Evolutionary conservation across 495 filamentous ascomycete genomes (phyloP).

Genomic region (Apodospora peruviana): DNA sequence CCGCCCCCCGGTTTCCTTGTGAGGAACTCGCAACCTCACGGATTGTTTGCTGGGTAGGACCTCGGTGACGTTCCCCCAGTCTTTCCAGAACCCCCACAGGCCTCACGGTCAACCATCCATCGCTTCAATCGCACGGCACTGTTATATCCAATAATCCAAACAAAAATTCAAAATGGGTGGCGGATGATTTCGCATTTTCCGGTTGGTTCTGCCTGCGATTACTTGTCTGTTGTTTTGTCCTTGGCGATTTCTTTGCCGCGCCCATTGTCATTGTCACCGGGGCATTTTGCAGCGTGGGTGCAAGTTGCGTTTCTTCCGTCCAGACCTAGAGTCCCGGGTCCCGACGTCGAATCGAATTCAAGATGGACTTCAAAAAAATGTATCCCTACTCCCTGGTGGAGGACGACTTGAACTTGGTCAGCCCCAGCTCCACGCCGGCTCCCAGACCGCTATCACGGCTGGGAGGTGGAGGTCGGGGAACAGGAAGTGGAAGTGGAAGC

Average conservation of each 20-base stretch:
- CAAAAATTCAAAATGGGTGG: slow-evolving; percentile 35
- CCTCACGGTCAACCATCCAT: slow-evolving; percentile 9
- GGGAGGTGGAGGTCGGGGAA: slow-evolving; percentile 3
- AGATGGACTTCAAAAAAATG: slow-evolving; percentile 27
- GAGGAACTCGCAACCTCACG: too few species aligned
- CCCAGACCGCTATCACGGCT: slow-evolving; percentile 12
- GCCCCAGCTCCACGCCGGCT: slow-evolving; percentile 1
- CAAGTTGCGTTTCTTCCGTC: too few species aligned
- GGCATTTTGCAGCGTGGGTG: too few species aligned
- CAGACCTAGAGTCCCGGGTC: neutral
- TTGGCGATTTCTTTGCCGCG: too few species aligned
- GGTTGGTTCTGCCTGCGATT: slow-evolving; percentile 1
- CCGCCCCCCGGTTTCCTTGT: slow-evolving; percentile 1
- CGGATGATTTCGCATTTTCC: slow-evolving; percentile 18
- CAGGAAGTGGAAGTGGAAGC: neutral
- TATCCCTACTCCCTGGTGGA: slow-evolving; percentile 22
- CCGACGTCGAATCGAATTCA: neutral
- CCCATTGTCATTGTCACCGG: too few species aligned
- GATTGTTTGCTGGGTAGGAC: slow-evolving; percentile 14
- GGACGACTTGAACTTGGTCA: slow-evolving; percentile 17
- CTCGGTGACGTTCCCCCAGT: slow-evolving; percentile 15
- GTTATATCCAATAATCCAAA: too few species aligned
- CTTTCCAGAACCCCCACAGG: slow-evolving; percentile 4
- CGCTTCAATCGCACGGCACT: slow-evolving; percentile 3
- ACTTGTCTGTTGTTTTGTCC: slow-evolving; percentile 8